Conservation (phyloP, 768 basidiomycete genomes). For the Suillus bovinus region DNA sequence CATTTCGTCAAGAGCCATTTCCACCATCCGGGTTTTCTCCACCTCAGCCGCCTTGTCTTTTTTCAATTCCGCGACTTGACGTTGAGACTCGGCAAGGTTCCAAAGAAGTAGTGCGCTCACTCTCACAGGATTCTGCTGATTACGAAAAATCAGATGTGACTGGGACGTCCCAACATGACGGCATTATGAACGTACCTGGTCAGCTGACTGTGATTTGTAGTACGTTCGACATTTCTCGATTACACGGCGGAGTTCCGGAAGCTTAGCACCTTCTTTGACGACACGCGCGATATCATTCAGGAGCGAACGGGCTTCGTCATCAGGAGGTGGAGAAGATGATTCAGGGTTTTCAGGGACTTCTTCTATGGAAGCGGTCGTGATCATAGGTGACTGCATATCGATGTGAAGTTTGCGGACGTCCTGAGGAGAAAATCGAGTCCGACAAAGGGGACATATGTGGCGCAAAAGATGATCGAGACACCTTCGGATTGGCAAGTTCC, state of each 20-base stretch:
- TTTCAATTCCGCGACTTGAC: slow-evolving; percentile 29
- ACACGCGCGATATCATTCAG: slow-evolving; percentile 54
- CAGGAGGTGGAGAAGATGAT: slow-evolving; percentile 24
- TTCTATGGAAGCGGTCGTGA: slow-evolving; percentile 20
- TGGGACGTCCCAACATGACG: background rate
- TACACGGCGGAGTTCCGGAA: slow-evolving; percentile 47
- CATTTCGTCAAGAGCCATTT: slow-evolving; percentile 29
- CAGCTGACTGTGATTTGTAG: slow-evolving; percentile 45
- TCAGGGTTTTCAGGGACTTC: slow-evolving; percentile 20
- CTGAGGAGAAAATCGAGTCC: slow-evolving; percentile 46
- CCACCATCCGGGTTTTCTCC: slow-evolving; percentile 32
- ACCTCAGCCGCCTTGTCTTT: slow-evolving; percentile 26
- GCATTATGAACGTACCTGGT: slow-evolving; percentile 38
- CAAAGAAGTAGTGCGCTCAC: slow-evolving; percentile 49
- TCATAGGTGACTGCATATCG: slow-evolving; percentile 43
- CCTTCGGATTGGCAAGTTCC: slow-evolving; percentile 33
- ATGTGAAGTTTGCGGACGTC: slow-evolving; percentile 59
- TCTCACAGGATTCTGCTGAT: slow-evolving; percentile 52
- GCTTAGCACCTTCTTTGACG: slow-evolving; percentile 55
- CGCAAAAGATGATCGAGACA: slow-evolving; percentile 54
- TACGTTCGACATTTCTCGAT: slow-evolving; percentile 53
- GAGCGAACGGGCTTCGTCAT: slow-evolving; percentile 50
- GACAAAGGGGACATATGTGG: slow-evolving; percentile 64
- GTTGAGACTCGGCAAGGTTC: slow-evolving; percentile 51
- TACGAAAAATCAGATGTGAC: background rate